Evolutionary conservation across 805 yeast genomes (phyloP).

Genomic region (Blastobotrys muscicola): DNA sequence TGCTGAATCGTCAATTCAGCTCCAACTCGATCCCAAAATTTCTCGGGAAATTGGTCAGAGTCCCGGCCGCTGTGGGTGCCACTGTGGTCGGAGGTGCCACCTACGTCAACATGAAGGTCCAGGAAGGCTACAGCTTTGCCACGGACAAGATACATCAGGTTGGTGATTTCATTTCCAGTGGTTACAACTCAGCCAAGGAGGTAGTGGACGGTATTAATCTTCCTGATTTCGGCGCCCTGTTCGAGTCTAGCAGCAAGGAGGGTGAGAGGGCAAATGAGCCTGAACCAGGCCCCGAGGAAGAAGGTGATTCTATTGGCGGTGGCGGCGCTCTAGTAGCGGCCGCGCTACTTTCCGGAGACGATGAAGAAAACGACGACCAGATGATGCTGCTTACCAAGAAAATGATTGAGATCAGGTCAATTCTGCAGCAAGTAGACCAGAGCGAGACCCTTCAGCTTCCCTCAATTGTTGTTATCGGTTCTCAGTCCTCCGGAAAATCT

Average conservation of each 20-base stretch:
- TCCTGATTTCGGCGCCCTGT: conserved; percentile 15
- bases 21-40: conserved; percentile 14
- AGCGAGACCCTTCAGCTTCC: conserved; percentile 75
- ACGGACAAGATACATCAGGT: conserved; percentile 53
- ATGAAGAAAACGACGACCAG: conserved; percentile 47
- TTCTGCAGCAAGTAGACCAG: conserved; percentile 66
- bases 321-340: conserved; percentile 44
- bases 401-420: conserved; percentile 90
- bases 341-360: conserved; percentile 38
- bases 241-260: conserved; percentile 7
- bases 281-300: conserved; percentile 2
- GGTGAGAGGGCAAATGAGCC: conserved; percentile 2
- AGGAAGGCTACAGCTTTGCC: conserved; percentile 70
- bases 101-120: conserved; percentile 83
- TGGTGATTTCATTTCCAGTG: conserved; percentile 37
- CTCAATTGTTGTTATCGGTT: conserved; percentile 92
- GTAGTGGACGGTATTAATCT: conserved; percentile 32
- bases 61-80: conserved; percentile 79
- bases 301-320: conserved; percentile 28
- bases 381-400: conserved; percentile 86
- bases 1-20: conserved; percentile 1
- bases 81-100: conserved; percentile 93
- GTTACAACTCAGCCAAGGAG: conserved; percentile 41
- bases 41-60: conserved; percentile 15
- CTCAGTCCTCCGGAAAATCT: conserved; percentile 95